These are phyloP conservation scores for Phytophthora pluvialis DNA, from an alignment of 352 stramenopile genomes.

Conservation along the genomic window DNA sequence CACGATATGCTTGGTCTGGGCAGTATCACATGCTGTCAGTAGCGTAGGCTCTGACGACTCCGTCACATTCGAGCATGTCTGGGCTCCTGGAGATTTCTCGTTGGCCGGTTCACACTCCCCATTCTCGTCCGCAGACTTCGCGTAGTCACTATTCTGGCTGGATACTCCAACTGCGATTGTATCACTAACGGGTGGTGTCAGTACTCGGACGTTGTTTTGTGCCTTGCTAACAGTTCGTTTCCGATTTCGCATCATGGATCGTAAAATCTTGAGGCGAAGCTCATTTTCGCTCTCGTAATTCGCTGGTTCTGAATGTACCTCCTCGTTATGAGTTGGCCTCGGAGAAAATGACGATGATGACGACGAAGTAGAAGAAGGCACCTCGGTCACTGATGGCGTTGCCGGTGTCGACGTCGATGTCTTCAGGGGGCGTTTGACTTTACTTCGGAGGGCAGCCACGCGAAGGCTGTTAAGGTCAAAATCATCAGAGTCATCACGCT, in stretches of 20 bases:
- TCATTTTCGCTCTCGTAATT: constrained; percentile 44
- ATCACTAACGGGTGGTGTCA: background rate
- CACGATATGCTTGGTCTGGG: background rate
- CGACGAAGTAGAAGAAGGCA: constrained; percentile 5
- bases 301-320: constrained; percentile 16
- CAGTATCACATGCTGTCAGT: background rate
- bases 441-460: constrained; percentile 66
- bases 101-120: background rate
- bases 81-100: background rate
- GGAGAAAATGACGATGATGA: constrained; percentile 7
- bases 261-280: constrained; percentile 53
- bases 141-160: background rate
- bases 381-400: background rate
- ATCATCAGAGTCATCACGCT: constrained; percentile 25
- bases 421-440: constrained; percentile 50
- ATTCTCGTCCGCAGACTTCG: background rate
- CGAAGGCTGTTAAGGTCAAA: constrained; percentile 77
- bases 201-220: constrained; percentile 1
- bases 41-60: background rate
- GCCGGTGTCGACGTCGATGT: constrained; percentile 5
- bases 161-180: background rate
- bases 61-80: background rate
- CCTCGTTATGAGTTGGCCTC: background rate
- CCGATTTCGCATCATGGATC: constrained; percentile 51
- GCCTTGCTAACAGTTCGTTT: constrained; percentile 23